phyloP scores from a whole-genome alignment of 306 rosid species.

The Neltuma alba region DNA sequence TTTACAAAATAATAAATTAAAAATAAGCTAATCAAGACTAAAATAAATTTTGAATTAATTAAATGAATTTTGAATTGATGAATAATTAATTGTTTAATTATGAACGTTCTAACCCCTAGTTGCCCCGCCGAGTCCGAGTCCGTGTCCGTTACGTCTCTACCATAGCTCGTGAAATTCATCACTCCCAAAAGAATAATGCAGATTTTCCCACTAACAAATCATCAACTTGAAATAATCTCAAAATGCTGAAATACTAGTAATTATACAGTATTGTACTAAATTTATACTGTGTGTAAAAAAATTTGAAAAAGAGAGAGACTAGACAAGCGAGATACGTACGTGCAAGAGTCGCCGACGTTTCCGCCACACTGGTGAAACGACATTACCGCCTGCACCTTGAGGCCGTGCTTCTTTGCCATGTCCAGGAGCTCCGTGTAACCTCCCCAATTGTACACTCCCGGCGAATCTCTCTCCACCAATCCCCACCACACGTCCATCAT shows the following conservation, averaged over 20 bases:
- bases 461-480: constrained; percentile 78
- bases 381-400: constrained; percentile 98
- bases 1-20: background rate
- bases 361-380: constrained; percentile 97
- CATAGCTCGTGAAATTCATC: background rate
- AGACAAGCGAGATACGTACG: constrained; percentile 47
- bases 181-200: background rate
- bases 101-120: background rate
- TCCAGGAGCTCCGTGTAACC: constrained; percentile 81
- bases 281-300: background rate
- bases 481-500: constrained; percentile 99
- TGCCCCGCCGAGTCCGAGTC: background rate
- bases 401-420: constrained; percentile 89
- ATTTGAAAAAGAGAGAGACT: no score
- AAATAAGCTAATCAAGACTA: no score
- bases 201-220: background rate
- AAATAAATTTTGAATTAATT: no score
- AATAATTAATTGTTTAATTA: background rate
- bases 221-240: background rate
- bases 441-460: constrained; percentile 87
- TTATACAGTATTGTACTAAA: background rate
- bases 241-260: background rate
- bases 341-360: constrained; percentile 94
- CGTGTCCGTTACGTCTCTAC: constrained; percentile 24
- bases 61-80: no score